Evolutionary conservation across 2,329 filamentous ascomycete species (phyloP).

Genomic region (Apiospora rasikravindrae): DNA sequence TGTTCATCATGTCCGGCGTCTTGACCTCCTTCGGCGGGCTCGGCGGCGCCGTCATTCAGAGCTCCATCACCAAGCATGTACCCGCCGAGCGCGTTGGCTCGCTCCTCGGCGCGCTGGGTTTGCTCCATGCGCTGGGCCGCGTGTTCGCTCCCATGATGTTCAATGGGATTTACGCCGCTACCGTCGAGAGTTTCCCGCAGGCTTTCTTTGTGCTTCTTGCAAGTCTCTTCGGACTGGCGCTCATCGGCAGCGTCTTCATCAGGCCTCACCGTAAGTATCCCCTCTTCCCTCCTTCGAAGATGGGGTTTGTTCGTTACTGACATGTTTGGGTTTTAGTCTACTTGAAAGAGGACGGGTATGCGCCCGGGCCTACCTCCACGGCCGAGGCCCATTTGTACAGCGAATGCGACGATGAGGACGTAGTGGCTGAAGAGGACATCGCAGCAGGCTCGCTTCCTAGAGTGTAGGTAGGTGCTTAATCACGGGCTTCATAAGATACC

Average conservation of each 20-base stretch:
- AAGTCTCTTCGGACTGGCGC: constrained; percentile 67
- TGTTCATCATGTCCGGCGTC: constrained; percentile 76
- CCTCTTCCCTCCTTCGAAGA: not conserved
- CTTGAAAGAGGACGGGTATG: constrained; percentile 34
- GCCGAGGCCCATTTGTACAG: not conserved
- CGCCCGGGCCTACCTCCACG: not conserved
- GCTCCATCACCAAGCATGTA: constrained; percentile 88
- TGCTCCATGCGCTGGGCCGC: constrained; percentile 82
- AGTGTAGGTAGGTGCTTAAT: not conserved
- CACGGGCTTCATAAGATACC: not conserved
- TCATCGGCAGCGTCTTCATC: constrained; percentile 73
- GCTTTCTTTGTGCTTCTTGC: constrained; percentile 81
- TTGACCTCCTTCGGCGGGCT: constrained; percentile 82
- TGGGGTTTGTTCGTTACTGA: not conserved
- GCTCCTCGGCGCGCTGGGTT: constrained; percentile 84
- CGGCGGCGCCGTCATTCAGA: constrained; percentile 82
- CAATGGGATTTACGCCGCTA: constrained; percentile 83
- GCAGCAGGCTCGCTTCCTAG: constrained; percentile 8
- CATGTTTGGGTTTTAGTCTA: constrained; percentile 30
- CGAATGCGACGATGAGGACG: not conserved
- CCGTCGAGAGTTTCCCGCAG: constrained; percentile 78
- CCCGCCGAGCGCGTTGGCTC: constrained; percentile 82
- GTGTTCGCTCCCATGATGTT: constrained; percentile 83
- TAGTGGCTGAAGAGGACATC: constrained; percentile 6
- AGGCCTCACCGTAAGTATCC: constrained; percentile 71